These are phyloP conservation scores for Geotrichum reessii DNA, from an alignment of 1,139 yeast species.

Conservation along the genomic window DNA sequence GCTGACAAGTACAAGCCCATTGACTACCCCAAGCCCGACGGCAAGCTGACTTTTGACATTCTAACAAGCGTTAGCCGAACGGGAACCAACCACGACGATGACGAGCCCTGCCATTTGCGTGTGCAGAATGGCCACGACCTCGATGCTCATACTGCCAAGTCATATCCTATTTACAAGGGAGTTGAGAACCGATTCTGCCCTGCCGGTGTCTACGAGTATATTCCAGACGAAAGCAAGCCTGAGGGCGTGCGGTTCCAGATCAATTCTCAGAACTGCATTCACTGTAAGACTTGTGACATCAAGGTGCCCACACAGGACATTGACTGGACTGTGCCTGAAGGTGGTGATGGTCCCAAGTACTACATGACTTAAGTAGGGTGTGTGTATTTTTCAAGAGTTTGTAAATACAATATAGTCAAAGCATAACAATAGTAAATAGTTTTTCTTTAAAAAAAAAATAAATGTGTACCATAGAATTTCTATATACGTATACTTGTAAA, in stretches of 20 bases:
- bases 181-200: constrained; percentile 92
- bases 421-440: not conserved
- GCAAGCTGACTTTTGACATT: constrained; percentile 79
- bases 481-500: no score
- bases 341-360: constrained; percentile 97
- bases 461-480: no score
- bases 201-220: constrained; percentile 94
- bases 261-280: constrained; percentile 94
- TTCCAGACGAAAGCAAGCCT: constrained; percentile 55
- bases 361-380: constrained; percentile 51
- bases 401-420: not conserved
- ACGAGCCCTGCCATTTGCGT: constrained; percentile 82
- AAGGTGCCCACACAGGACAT: constrained; percentile 94
- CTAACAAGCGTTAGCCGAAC: constrained; percentile 91
- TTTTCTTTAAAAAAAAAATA: no score
- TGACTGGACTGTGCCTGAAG: constrained; percentile 93
- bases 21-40: constrained; percentile 92
- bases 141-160: constrained; percentile 56
- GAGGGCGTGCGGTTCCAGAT: constrained; percentile 80
- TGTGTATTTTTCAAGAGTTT: not conserved
- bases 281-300: constrained; percentile 96
- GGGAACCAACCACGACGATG: constrained; percentile 93
- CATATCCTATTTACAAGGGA: constrained; percentile 76
- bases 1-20: constrained; percentile 66
- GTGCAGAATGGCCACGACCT: constrained; percentile 60